Evolutionary conservation across 2,329 filamentous ascomycete species (phyloP).

Genomic region (Colletotrichum tamarilloi): DNA sequence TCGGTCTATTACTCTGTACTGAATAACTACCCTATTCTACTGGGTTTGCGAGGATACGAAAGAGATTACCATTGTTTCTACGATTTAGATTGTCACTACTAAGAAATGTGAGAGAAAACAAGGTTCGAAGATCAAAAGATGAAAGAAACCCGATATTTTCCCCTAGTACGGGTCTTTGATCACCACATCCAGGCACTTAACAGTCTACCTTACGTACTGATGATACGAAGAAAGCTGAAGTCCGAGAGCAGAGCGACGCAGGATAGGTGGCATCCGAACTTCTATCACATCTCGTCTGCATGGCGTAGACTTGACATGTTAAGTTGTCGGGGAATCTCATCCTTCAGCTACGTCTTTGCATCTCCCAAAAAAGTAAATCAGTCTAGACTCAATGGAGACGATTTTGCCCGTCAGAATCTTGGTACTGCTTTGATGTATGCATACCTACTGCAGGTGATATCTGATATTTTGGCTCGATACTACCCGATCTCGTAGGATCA

Average conservation of each 20-base stretch:
- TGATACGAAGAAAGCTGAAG: background rate
- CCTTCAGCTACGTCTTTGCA: background rate
- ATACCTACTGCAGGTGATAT: background rate
- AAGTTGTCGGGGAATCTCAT: background rate
- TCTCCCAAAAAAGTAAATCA: background rate
- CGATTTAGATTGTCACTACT: constrained; percentile 1
- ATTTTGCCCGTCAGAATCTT: background rate
- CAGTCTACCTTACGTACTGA: background rate
- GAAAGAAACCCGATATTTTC: too few species aligned
- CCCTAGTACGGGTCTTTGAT: too few species aligned
- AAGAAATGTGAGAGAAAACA: too few species aligned
- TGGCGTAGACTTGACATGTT: background rate
- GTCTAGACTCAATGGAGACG: background rate
- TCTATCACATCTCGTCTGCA: background rate
- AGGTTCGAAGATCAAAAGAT: too few species aligned
- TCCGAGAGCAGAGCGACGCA: background rate
- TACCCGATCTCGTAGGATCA: background rate
- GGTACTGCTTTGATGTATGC: background rate
- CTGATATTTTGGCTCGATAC: background rate
- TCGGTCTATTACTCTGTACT: background rate
- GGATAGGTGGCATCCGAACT: background rate
- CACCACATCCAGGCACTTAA: too few species aligned
- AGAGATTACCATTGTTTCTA: background rate
- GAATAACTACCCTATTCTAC: background rate
- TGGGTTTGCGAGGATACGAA: background rate